Conservation (phyloP, 192 early-diverging fungal genomes). For the Lobosporangium transversale region DNA sequence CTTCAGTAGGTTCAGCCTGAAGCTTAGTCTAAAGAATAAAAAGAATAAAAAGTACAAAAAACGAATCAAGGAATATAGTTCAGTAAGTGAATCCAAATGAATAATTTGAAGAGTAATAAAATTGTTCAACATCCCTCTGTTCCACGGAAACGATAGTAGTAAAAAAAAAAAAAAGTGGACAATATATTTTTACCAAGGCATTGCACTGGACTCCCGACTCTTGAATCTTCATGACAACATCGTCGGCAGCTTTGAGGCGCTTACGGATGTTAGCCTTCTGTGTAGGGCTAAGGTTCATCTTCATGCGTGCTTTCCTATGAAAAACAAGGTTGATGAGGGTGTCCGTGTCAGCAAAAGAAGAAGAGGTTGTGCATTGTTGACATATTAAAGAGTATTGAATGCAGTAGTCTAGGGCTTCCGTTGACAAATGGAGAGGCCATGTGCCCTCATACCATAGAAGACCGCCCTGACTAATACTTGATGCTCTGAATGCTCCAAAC, state of each 20-base stretch:
- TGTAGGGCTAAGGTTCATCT: slow-evolving; percentile 70
- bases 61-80: too few species aligned
- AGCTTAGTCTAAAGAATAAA: slow-evolving; percentile 53
- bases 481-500: slow-evolving; percentile 69
- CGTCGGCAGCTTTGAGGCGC: slow-evolving; percentile 82
- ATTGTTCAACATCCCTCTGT: too few species aligned
- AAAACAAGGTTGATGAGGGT: slow-evolving; percentile 8
- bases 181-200: slow-evolving; percentile 77
- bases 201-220: slow-evolving; percentile 80
- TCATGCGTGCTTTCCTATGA: slow-evolving; percentile 52
- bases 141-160: too few species aligned
- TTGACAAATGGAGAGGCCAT: too few species aligned
- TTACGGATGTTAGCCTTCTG: slow-evolving; percentile 90
- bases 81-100: neutral
- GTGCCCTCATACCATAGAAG: slow-evolving; percentile 67
- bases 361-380: neutral
- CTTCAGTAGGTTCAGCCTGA: slow-evolving; percentile 70
- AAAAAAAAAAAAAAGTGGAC: too few species aligned
- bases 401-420: neutral
- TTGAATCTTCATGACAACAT: slow-evolving; percentile 74
- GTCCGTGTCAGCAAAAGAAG: slow-evolving; percentile 11
- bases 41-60: neutral
- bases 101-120: too few species aligned
- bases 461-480: slow-evolving; percentile 62
- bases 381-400: neutral